These are phyloP conservation scores for Tripterygium wilfordii DNA, from an alignment of 177 flowering plant species.

Conservation along the genomic window DNA sequence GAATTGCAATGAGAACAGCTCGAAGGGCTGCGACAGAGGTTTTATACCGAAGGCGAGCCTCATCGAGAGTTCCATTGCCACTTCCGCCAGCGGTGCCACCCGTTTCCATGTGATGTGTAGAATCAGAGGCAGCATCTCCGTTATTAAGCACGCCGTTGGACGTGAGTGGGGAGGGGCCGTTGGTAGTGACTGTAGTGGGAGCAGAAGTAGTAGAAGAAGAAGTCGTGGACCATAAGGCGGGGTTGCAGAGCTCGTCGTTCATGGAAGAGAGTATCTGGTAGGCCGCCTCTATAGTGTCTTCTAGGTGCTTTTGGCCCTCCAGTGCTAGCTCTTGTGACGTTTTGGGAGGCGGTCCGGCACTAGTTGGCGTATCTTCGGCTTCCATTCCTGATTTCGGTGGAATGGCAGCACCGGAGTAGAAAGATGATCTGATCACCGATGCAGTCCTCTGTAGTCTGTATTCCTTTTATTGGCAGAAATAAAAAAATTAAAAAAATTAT, in stretches of 20 bases:
- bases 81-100: slow-evolving; percentile 20
- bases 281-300: slow-evolving; percentile 78
- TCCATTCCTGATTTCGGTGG: too few species aligned
- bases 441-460: too few species aligned
- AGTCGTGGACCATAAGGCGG: slow-evolving; percentile 63
- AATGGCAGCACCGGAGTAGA: too few species aligned
- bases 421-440: too few species aligned
- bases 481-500: too few species aligned
- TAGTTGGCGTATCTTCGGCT: too few species aligned
- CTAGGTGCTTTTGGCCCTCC: slow-evolving; percentile 78
- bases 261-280: slow-evolving; percentile 81
- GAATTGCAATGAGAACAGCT: slow-evolving; percentile 58
- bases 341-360: too few species aligned
- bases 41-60: slow-evolving; percentile 73
- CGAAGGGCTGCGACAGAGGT: slow-evolving; percentile 68
- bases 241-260: slow-evolving; percentile 95
- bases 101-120: slow-evolving; percentile 37
- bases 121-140: slow-evolving; percentile 14
- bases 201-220: slow-evolving; percentile 8
- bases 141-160: too few species aligned
- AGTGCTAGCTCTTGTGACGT: slow-evolving; percentile 56
- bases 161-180: too few species aligned
- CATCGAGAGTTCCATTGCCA: slow-evolving; percentile 78
- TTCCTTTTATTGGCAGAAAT: too few species aligned
- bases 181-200: slow-evolving; percentile 14